Conservation (phyloP, 2,329 filamentous ascomycete species). For the Paramyrothecium sp. region DNA sequence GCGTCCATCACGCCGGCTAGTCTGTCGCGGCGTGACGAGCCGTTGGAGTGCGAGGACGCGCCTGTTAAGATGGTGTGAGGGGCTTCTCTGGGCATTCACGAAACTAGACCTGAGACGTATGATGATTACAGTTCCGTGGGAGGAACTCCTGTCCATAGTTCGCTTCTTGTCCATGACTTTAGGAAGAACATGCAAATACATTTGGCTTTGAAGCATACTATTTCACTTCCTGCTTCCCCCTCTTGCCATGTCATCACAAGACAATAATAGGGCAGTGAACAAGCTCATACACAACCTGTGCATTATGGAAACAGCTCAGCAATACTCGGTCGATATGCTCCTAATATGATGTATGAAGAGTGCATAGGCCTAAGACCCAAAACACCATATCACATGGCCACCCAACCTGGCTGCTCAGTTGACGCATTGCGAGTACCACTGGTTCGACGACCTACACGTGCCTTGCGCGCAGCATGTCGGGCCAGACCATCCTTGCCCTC, state of each 20-base stretch:
- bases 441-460: slow-evolving; percentile 8
- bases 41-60: too few relatives aligned
- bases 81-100: background rate
- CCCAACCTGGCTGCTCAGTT: too few relatives aligned
- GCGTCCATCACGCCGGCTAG: background rate
- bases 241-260: too few relatives aligned
- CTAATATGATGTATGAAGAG: background rate
- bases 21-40: too few relatives aligned
- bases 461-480: slow-evolving; percentile 10
- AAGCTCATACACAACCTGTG: background rate
- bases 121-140: background rate
- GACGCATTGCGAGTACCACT: slow-evolving; percentile 11
- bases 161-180: background rate
- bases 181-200: background rate
- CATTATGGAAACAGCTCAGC: background rate
- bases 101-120: background rate
- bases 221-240: background rate
- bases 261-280: too few relatives aligned
- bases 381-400: too few relatives aligned
- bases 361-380: too few relatives aligned
- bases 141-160: background rate
- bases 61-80: too few relatives aligned
- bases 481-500: slow-evolving; percentile 9
- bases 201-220: background rate
- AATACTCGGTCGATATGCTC: too few relatives aligned